These are phyloP conservation scores for Citrus maxima DNA, from an alignment of 345 rosid genomes.

Conservation along the genomic window DNA sequence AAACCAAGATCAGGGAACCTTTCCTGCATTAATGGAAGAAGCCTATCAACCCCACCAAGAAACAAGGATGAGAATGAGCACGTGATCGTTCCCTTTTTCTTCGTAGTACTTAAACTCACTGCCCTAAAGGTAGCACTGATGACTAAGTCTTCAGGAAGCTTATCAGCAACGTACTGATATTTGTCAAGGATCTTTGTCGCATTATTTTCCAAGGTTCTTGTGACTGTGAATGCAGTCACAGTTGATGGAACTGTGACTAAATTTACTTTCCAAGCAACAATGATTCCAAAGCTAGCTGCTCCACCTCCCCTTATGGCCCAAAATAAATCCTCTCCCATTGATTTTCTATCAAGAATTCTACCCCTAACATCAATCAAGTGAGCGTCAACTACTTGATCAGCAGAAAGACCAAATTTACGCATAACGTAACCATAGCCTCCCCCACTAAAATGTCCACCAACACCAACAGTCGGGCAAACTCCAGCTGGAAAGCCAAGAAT, in stretches of 20 bases:
- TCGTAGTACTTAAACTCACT: neutral
- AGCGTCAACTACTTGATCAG: conserved; percentile 41
- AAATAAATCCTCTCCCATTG: conserved; percentile 25
- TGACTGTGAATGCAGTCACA: conserved; percentile 24
- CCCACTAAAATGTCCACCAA: conserved; percentile 31
- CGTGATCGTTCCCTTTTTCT: conserved; percentile 6
- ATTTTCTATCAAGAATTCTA: conserved; percentile 24
- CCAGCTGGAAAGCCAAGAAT: conserved; percentile 37
- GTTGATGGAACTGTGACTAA: neutral
- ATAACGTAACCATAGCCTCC: conserved; percentile 25
- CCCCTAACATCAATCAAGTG: conserved; percentile 30
- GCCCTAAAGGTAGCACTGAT: conserved; percentile 14
- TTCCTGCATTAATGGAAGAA: conserved; percentile 19
- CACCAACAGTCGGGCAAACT: conserved; percentile 31
- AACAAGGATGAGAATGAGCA: conserved; percentile 20
- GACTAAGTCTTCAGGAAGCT: neutral
- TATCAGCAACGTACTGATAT: neutral
- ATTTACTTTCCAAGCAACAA: neutral
- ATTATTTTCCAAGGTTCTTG: conserved; percentile 17
- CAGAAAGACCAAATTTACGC: conserved; percentile 33
- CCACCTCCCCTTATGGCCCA: conserved; percentile 7
- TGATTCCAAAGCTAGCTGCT: neutral
- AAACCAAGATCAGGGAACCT: conserved; percentile 34
- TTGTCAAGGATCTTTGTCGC: conserved; percentile 13
- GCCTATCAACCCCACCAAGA: conserved; percentile 16